Evolutionary conservation across 495 filamentous ascomycete species (phyloP).

Genomic region (Penicillium canariense): DNA sequence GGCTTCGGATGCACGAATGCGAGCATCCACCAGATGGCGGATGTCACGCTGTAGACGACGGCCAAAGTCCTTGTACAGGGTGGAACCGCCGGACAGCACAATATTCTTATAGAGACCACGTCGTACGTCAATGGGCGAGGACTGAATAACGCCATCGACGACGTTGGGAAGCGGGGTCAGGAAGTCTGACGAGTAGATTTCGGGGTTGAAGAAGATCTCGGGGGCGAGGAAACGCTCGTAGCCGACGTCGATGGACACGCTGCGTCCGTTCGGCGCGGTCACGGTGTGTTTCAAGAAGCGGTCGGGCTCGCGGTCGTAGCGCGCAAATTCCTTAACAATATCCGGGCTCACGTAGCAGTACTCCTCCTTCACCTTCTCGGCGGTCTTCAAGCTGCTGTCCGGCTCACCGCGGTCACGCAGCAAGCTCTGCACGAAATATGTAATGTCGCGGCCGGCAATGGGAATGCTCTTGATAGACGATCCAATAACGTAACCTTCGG

Average conservation of each 20-base stretch:
- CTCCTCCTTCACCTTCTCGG: slow-evolving; percentile 95
- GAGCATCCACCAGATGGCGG: slow-evolving; percentile 86
- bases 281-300: slow-evolving; percentile 87
- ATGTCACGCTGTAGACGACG: slow-evolving; percentile 94
- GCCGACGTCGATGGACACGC: slow-evolving; percentile 84
- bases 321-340: slow-evolving; percentile 94
- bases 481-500: slow-evolving; percentile 97
- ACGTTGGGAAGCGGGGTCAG: slow-evolving; percentile 90
- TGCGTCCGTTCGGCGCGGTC: slow-evolving; percentile 79
- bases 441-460: slow-evolving; percentile 95
- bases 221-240: slow-evolving; percentile 98
- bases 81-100: slow-evolving; percentile 93
- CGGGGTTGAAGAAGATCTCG: slow-evolving; percentile 99
- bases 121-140: slow-evolving; percentile 94
- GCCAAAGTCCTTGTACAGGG: slow-evolving; percentile 96
- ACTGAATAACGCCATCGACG: slow-evolving; percentile 95
- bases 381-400: slow-evolving; percentile 94
- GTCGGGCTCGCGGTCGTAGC: slow-evolving; percentile 88
- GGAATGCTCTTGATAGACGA: slow-evolving; percentile 99
- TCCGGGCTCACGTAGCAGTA: slow-evolving; percentile 98
- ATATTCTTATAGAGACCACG: slow-evolving; percentile 99
- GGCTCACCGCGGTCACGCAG: slow-evolving; percentile 95
- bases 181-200: slow-evolving; percentile 98
- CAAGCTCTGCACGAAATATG: slow-evolving; percentile 94
- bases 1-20: slow-evolving; percentile 87